Evolutionary conservation across 1,284 basidiomycete genomes (phyloP).

Genomic region (Ganoderma meredithae): DNA sequence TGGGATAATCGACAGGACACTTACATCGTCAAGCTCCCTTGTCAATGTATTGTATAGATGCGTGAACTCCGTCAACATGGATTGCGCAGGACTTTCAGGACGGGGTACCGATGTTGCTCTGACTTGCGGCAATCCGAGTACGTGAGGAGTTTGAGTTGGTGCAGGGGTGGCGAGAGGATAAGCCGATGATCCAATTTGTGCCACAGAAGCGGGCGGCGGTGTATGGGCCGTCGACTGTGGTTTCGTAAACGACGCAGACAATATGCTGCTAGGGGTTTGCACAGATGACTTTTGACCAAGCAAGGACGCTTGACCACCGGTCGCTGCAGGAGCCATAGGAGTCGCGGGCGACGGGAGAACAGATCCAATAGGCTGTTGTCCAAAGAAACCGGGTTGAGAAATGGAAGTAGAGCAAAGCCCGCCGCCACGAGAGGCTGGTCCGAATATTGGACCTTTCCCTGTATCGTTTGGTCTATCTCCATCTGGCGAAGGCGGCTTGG

Average conservation of each 20-base stretch:
- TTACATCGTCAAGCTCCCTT: constrained; percentile 62
- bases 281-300: constrained; percentile 22
- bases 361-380: constrained; percentile 10
- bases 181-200: not conserved
- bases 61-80: constrained; percentile 68
- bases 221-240: constrained; percentile 14
- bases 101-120: constrained; percentile 2
- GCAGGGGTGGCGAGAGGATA: constrained; percentile 12
- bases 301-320: not conserved
- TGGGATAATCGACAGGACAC: constrained; percentile 29
- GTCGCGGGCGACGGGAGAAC: not conserved
- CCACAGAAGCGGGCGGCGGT: not conserved
- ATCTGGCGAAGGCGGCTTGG: constrained; percentile 16
- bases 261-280: constrained; percentile 9
- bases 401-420: constrained; percentile 25
- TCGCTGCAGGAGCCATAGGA: not conserved
- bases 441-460: constrained; percentile 14
- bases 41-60: constrained; percentile 51
- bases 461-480: constrained; percentile 11
- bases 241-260: constrained; percentile 17
- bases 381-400: constrained; percentile 25
- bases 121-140: not conserved
- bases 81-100: constrained; percentile 48
- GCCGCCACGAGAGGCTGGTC: constrained; percentile 11
- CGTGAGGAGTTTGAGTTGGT: constrained; percentile 6